Conservation (phyloP, 805 yeast species). For the Torulaspora gathmanii region DNA sequence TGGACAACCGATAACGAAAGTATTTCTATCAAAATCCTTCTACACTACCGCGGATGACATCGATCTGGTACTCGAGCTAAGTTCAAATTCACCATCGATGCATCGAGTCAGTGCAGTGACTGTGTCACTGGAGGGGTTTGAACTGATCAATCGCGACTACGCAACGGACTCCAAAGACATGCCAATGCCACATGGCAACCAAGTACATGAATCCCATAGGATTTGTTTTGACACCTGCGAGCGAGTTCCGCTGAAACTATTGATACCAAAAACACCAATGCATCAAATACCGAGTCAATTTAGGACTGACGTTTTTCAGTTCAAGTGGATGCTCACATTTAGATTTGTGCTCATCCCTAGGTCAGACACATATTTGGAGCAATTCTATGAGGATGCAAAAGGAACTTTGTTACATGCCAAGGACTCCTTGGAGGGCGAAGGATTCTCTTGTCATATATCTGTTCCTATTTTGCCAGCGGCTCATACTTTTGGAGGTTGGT, state of each 20-base stretch:
- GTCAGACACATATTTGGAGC: conserved; percentile 17
- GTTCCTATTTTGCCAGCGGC: conserved; percentile 43
- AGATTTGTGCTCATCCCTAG: conserved; percentile 36
- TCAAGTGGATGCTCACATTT: conserved; percentile 38
- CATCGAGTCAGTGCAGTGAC: conserved; percentile 40
- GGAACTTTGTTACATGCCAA: conserved; percentile 36
- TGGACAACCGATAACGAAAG: conserved; percentile 39
- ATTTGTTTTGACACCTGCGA: conserved; percentile 31
- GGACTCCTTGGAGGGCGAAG: conserved; percentile 37
- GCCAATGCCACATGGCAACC: conserved; percentile 19
- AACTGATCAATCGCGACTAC: conserved; percentile 35
- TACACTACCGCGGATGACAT: conserved; percentile 46
- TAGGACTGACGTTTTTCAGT: conserved; percentile 38
- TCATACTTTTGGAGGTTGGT: conserved; percentile 47
- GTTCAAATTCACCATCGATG: conserved; percentile 20
- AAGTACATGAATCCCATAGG: conserved; percentile 33
- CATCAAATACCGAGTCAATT: conserved; percentile 38
- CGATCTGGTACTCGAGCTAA: conserved; percentile 37
- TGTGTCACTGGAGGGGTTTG: conserved; percentile 36
- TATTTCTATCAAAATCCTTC: conserved; percentile 39
- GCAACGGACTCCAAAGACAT: conserved; percentile 10
- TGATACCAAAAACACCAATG: conserved; percentile 35
- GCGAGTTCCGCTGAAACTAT: conserved; percentile 29
- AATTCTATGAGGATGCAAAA: conserved; percentile 36
- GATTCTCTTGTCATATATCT: conserved; percentile 44